These are phyloP conservation scores for Musa itinerans DNA, from an alignment of 176 grass and related monocot species.

Conservation along the genomic window DNA sequence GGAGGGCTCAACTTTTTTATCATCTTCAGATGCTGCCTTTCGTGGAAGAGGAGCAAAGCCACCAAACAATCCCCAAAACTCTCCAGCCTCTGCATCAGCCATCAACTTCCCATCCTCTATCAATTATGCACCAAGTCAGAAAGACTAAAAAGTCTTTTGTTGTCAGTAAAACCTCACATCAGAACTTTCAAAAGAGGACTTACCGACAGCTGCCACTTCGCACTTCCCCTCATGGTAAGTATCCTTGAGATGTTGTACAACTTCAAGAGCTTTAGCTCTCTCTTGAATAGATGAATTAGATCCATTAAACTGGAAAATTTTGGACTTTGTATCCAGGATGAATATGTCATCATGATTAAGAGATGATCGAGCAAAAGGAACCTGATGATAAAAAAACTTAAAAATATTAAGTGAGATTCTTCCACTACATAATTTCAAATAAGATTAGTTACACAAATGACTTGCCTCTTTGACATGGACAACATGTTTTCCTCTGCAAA, in stretches of 20 bases:
- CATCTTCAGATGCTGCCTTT: slow-evolving; percentile 43
- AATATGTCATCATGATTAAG: slow-evolving; percentile 97
- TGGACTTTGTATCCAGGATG: slow-evolving; percentile 86
- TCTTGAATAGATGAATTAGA: slow-evolving; percentile 96
- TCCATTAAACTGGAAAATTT: slow-evolving; percentile 98
- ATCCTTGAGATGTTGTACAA: slow-evolving; percentile 93
- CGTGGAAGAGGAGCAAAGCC: slow-evolving; percentile 94
- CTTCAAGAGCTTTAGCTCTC: slow-evolving; percentile 95
- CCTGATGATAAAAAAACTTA: slow-evolving; percentile 33
- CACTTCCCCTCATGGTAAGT: slow-evolving; percentile 90
- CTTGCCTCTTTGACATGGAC: slow-evolving; percentile 97
- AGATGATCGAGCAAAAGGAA: slow-evolving; percentile 71
- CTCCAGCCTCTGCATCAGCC: slow-evolving; percentile 89
- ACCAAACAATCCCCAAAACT: slow-evolving; percentile 97
- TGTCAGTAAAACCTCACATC: background rate
- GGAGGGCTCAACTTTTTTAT: slow-evolving; percentile 27
- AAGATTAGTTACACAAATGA: background rate
- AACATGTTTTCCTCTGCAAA: slow-evolving; percentile 90
- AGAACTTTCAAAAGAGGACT: slow-evolving; percentile 4
- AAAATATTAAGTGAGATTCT: slow-evolving; percentile 4
- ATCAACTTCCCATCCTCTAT: slow-evolving; percentile 93
- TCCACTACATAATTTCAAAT: background rate
- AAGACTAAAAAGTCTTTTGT: background rate
- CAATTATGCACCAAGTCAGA: background rate
- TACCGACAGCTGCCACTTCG: slow-evolving; percentile 83